Evolutionary conservation across 805 yeast species (phyloP).

Genomic region (Debaryomyces tyrocola): DNA sequence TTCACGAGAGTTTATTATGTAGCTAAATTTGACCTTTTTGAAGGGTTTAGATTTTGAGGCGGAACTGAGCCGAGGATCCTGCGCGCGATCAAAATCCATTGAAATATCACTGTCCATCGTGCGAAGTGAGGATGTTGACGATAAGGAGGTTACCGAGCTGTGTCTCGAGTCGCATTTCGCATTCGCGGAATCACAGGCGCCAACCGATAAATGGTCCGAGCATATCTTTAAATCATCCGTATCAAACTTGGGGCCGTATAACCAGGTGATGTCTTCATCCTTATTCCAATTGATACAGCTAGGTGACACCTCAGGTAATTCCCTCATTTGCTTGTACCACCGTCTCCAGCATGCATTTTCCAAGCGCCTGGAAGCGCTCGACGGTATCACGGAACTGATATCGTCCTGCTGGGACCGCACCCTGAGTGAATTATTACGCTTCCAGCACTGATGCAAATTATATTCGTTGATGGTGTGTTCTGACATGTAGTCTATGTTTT

Average conservation of each 20-base stretch:
- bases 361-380: conserved; percentile 24
- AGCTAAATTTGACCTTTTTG: conserved; percentile 42
- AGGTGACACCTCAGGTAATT: conserved; percentile 38
- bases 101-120: neutral
- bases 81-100: neutral
- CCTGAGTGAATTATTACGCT: conserved; percentile 17
- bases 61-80: neutral
- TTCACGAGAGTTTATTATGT: conserved; percentile 45
- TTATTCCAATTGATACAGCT: conserved; percentile 53
- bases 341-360: conserved; percentile 43
- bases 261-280: conserved; percentile 53
- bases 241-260: conserved; percentile 49
- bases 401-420: conserved; percentile 17
- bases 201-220: neutral
- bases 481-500: conserved; percentile 35
- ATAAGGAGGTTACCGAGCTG: neutral
- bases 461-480: conserved; percentile 9
- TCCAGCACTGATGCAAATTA: conserved; percentile 26
- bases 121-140: neutral
- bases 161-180: neutral
- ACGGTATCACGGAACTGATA: conserved; percentile 18
- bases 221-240: neutral
- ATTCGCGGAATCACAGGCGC: neutral
- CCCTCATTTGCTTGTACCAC: conserved; percentile 28
- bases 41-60: conserved; percentile 7